Base-by-base conservation (phyloP, 345 rosid species). In the Turritis glabra region DNA sequence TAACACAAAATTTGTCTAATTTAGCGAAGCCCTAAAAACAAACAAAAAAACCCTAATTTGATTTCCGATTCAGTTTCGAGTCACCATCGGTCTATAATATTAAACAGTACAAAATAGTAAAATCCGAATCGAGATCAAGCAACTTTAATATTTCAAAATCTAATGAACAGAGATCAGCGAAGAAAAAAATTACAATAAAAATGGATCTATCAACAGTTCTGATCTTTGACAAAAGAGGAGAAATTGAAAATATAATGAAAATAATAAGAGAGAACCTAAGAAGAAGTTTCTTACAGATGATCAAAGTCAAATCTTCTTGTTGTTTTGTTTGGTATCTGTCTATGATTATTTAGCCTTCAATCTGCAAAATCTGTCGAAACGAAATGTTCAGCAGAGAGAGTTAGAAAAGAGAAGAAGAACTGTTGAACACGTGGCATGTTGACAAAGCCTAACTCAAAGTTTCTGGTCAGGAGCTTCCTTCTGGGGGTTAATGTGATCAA, bases 351-450 rank as follows among this genome's bases (percentile, higher is more conserved):
- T 30, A 17, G 5, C 4, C 38, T 64, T 35, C 44, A 55, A 70
- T 76, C 65, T 54, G 51, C 26, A 62, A 69, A 69, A 69, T 55
- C 70, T 70, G 80, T 70, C 53, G 80, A 41, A 62, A 32, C 30
- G 71, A 76, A 44, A 60, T 61, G 69, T 21, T 68, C 2, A 43
- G 47, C 55, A 32, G 53, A 38, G 63, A 13, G 10, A 65, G 67
- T 52, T 67, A 15, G 38, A 6, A 48, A 29, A 15, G 67, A 52
- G 75, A 43, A 38, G 69, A 40, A 13, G 40, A 13, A 10, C 13
- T 35, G 58, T 25, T 61, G 63, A 21, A 51, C 77, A 77, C 80
- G 80, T 77, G 80, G 44, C 80, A 14, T 48, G 73, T 71, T 48
- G 67, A 77, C 69, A 25, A 61, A 50, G 66, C 22, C 32, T 54